phyloP scores from a whole-genome alignment of 129 eudicot species.

The Centaurea solstitialis region DNA sequence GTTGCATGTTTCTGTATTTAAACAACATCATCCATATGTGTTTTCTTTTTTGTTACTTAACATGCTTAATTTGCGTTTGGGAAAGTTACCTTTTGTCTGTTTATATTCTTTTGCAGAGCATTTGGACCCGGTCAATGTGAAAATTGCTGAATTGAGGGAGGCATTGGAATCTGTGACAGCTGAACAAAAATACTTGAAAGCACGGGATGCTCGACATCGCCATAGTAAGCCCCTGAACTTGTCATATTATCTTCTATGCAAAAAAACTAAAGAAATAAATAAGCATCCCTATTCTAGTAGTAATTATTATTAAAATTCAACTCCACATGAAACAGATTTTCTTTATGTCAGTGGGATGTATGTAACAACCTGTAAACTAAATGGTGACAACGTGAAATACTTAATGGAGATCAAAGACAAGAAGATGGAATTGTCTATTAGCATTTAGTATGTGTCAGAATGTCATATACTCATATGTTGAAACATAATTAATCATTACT shows the following conservation, averaged over 20 bases:
- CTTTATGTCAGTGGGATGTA: not conserved
- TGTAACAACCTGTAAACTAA: not conserved
- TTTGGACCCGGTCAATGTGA: conserved; percentile 96
- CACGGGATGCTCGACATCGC: conserved; percentile 95
- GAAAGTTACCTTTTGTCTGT: not conserved
- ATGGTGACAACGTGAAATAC: not conserved
- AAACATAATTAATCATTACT: not conserved
- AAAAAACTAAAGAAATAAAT: not conserved
- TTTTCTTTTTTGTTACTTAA: not conserved
- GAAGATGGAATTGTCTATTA: not conserved
- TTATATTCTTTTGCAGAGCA: conserved; percentile 58
- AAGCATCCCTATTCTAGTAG: not conserved
- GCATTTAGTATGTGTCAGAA: not conserved
- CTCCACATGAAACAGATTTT: not conserved
- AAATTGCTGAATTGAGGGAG: conserved; percentile 95
- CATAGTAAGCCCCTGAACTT: conserved; percentile 61
- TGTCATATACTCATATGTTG: not conserved
- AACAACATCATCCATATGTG: not conserved
- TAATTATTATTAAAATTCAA: too few relatives aligned
- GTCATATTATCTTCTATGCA: not conserved
- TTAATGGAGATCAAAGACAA: not conserved
- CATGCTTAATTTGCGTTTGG: not conserved
- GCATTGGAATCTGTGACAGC: conserved; percentile 89
- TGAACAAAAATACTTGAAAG: conserved; percentile 92
- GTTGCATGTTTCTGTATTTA: not conserved